These are phyloP conservation scores for Diaporthe aspalathi DNA, from an alignment of 2,329 filamentous ascomycete species.

Conservation along the genomic window DNA sequence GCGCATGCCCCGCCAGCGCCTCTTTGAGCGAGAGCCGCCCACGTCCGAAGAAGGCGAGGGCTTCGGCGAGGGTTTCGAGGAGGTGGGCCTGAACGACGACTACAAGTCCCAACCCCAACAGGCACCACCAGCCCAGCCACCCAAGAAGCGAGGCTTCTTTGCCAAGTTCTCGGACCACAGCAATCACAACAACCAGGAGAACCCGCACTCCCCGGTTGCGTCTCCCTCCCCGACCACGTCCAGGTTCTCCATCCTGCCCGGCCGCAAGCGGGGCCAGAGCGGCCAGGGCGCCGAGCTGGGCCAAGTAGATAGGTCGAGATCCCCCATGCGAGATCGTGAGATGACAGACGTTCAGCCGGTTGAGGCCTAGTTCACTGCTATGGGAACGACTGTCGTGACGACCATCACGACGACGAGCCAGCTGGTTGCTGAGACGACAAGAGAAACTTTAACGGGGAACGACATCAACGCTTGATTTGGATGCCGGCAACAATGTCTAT, in stretches of 20 bases:
- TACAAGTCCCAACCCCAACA: constrained; percentile 62
- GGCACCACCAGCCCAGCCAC: constrained; percentile 51
- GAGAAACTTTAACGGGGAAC: not conserved
- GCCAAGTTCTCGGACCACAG: constrained; percentile 77
- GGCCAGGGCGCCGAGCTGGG: constrained; percentile 79
- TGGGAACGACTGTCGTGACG: constrained; percentile 6
- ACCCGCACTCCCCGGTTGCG: constrained; percentile 45
- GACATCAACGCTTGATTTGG: not conserved
- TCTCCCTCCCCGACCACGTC: constrained; percentile 57
- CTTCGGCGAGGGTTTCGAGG: constrained; percentile 76
- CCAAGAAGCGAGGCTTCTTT: constrained; percentile 81
- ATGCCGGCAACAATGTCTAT: constrained; percentile 20
- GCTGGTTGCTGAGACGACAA: constrained; percentile 1
- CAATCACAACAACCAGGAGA: constrained; percentile 39
- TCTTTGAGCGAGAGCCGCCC: constrained; percentile 69
- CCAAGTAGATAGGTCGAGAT: constrained; percentile 62
- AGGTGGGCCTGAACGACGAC: constrained; percentile 88
- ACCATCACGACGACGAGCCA: constrained; percentile 8
- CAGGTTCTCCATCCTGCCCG: constrained; percentile 72
- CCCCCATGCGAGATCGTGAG: constrained; percentile 40
- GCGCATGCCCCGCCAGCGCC: constrained; percentile 69
- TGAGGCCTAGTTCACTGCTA: constrained; percentile 31
- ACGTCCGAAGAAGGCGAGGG: constrained; percentile 68
- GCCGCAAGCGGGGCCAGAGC: constrained; percentile 77
- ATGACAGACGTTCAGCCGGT: constrained; percentile 36